Evolutionary conservation across 2,329 filamentous ascomycete species (phyloP), one percentile per base, ranked within the genome.

Genomic region (Plenodomus lindquistii): DNA sequence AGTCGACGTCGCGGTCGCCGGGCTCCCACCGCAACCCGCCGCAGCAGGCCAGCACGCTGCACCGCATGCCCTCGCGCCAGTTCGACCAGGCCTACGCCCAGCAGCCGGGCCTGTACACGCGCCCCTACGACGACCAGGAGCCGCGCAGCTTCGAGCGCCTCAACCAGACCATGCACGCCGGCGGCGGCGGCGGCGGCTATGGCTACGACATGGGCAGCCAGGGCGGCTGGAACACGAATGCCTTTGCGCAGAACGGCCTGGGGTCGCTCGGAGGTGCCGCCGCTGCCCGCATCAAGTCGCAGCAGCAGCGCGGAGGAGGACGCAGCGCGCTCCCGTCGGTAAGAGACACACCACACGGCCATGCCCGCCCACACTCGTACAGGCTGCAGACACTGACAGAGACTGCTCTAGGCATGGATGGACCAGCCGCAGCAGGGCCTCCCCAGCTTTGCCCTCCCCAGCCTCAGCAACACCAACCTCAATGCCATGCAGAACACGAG

Each of bases 201-300:
- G 82, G 76, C 49, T 88, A 92, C 60, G 89, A 91, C 65, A 84
- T 85, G 67, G 76, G 78, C 49, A 74, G 76, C n/a, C 80, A 81
- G n/a, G 87, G 91, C 66, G 85, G 87, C 17, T 96, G 91, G 91
- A 89, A 86, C 70, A 86, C 90, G 43, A 83, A 82, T 64, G 86
- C 84, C 39, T 89, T 91, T 56, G 84, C 85, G 45, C 85, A 81
- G 59, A 81, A 82, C 61, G 82, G 81, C 54, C 80, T 92, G 60
- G 86, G 85, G 48, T 84, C 85, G 47, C 78, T 77, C 35, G 75
- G 73, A 46, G 75, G 73, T 48, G 73, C 77, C 20, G 74, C 78
- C 19, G 78, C 79, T 19, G 76, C 76, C 49, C 77, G 81, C 57
- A 75, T 82, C 67, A 85, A 84, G 72, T 78, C 81, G 40, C 75